Evolutionary conservation across 768 basidiomycete genomes (phyloP).

Genomic region (Collybia nuda): DNA sequence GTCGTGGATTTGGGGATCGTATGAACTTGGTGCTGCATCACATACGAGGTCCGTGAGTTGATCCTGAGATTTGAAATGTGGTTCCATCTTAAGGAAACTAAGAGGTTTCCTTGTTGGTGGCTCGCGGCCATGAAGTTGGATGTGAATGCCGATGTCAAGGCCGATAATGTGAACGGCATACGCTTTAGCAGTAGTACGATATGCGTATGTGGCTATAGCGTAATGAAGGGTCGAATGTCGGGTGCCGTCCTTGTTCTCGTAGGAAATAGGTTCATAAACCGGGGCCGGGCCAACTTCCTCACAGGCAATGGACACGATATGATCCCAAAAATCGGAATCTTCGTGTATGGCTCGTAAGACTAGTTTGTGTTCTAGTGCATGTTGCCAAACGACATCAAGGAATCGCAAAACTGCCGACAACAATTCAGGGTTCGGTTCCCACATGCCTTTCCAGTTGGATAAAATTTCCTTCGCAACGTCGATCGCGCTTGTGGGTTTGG

Average conservation of each 20-base stretch:
- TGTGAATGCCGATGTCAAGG: slow-evolving; percentile 68
- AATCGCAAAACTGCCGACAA: slow-evolving; percentile 76
- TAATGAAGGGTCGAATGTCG: slow-evolving; percentile 59
- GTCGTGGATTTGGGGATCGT: slow-evolving; percentile 73
- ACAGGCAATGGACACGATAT: slow-evolving; percentile 60
- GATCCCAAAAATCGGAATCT: slow-evolving; percentile 67
- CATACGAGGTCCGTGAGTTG: slow-evolving; percentile 63
- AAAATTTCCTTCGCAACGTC: slow-evolving; percentile 68
- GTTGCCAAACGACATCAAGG: slow-evolving; percentile 77
- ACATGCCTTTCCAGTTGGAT: slow-evolving; percentile 68
- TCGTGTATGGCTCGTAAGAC: slow-evolving; percentile 56
- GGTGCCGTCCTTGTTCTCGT: slow-evolving; percentile 45
- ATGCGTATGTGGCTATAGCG: slow-evolving; percentile 60
- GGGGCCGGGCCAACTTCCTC: slow-evolving; percentile 76
- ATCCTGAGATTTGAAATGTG: slow-evolving; percentile 59
- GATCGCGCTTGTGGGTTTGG: slow-evolving; percentile 55
- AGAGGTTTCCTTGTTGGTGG: slow-evolving; percentile 46
- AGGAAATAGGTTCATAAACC: slow-evolving; percentile 57
- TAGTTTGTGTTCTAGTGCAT: slow-evolving; percentile 69
- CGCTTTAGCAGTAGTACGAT: slow-evolving; percentile 71
- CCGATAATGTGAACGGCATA: slow-evolving; percentile 74
- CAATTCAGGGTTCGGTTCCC: slow-evolving; percentile 76
- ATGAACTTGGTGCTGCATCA: slow-evolving; percentile 70
- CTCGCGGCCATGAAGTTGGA: slow-evolving; percentile 36
- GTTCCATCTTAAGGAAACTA: slow-evolving; percentile 60